Base-by-base conservation (phyloP, 208 protist genomes). In the Leishmania lainsoni region DNA sequence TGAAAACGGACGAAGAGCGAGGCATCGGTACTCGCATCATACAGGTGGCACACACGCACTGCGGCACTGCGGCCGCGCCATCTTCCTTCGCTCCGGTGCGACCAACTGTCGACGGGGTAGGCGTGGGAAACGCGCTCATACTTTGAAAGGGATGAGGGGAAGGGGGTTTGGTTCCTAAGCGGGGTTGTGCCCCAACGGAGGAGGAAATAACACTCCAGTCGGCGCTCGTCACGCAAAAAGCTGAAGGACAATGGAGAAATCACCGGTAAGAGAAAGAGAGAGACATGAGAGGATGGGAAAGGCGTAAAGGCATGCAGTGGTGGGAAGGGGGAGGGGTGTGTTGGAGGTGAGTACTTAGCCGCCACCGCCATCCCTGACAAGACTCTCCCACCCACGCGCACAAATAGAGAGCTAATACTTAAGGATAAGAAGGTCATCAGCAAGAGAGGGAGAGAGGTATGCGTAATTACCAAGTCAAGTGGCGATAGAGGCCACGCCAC, bases 21-120 rank as follows among this genome's bases (percentile, higher is more conserved):
- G 94, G 94, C 39, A 95, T 86, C 35, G 83, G 78, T 42, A 93
- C 69, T 16, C 86, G 85, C 45, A 90, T 87, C 68, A 93, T 83
- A 79, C 94, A 97, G 42, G 90, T 95, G 39, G 91, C 88, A 81
- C 94, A 97, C 20, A 95, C 83, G 81, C 92, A 97, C 83, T 91
- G 79, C 72, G 83, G 74, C 68, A 61, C 75, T 51, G 69, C 32
- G 26, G 83, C 52, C 83, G 22, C 48, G 26, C 58, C 61, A 42
- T 85, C 76, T 6, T 79, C 81, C 52, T 76, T 81, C 20, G 58
- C 58, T 6, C 77, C 81, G 17, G 52, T 45, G 54, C 73, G 81
- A 56, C 81, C 77, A 26, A 58, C 79, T 3, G 78, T 81, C 35
- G 81, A 85, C 16, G 58, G 71, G 10, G 77, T 79, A 17, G 81